Conservation (phyloP, 1,139 yeast species). For the Casaregolazyma lundiana region DNA sequence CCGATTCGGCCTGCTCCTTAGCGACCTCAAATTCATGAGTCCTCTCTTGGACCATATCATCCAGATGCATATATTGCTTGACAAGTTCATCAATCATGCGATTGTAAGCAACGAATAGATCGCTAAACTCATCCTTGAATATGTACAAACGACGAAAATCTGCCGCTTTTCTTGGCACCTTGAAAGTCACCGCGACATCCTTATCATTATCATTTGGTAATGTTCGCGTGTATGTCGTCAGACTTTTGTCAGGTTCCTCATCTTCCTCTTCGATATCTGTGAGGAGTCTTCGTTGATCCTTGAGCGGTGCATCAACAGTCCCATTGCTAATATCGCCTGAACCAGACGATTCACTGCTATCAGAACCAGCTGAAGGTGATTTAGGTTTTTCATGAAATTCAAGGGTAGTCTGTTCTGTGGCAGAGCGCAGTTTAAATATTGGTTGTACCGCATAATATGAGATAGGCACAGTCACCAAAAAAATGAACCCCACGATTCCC, state of each 20-base stretch:
- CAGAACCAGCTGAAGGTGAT: slow-evolving; percentile 1
- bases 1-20: slow-evolving; percentile 84
- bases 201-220: slow-evolving; percentile 5
- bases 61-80: slow-evolving; percentile 75
- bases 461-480: slow-evolving; percentile 69
- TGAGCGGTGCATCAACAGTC: neutral
- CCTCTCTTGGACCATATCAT: slow-evolving; percentile 83
- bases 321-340: slow-evolving; percentile 1
- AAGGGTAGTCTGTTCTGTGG: slow-evolving; percentile 60
- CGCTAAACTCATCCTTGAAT: slow-evolving; percentile 81
- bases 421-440: slow-evolving; percentile 71
- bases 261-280: slow-evolving; percentile 6
- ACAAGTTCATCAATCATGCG: slow-evolving; percentile 87
- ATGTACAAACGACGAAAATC: slow-evolving; percentile 44
- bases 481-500: slow-evolving; percentile 73
- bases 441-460: slow-evolving; percentile 87
- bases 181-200: slow-evolving; percentile 10
- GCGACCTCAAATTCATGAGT: slow-evolving; percentile 88
- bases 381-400: slow-evolving; percentile 19
- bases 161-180: slow-evolving; percentile 44
- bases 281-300: neutral
- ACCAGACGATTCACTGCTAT: neutral
- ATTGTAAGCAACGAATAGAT: slow-evolving; percentile 81
- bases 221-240: slow-evolving; percentile 1
- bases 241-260: neutral